A percentile compares a stretch with the other conserved stretches of the same genome.
Evolutionary conservation across 2,329 filamentous ascomycete genomes (phyloP).

Genomic region (Emericellopsis atlantica): DNA sequence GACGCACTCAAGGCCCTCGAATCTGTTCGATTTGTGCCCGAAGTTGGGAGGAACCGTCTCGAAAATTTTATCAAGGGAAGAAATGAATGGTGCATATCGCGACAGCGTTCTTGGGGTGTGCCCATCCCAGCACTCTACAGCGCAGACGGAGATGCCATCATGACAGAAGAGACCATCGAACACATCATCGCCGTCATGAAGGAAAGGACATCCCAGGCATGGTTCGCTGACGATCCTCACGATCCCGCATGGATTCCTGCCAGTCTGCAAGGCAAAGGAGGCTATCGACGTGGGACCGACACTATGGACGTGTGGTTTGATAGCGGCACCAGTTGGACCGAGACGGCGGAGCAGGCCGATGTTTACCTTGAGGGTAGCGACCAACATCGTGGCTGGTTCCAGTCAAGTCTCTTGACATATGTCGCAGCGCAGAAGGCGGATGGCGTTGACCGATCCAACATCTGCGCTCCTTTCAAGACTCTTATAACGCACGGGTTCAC

Average conservation of each 20-base stretch:
- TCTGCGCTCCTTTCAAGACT: slow-evolving; percentile 61
- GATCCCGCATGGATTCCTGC: slow-evolving; percentile 68
- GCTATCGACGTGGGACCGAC: slow-evolving; percentile 67
- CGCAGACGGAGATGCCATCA: slow-evolving; percentile 57
- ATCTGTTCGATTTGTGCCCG: slow-evolving; percentile 66
- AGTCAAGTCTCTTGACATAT: slow-evolving; percentile 84
- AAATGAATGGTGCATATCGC: slow-evolving; percentile 95
- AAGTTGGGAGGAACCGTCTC: slow-evolving; percentile 59
- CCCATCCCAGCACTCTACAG: slow-evolving; percentile 87
- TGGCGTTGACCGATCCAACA: slow-evolving; percentile 11
- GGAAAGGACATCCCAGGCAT: slow-evolving; percentile 73
- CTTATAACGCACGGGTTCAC: slow-evolving; percentile 96
- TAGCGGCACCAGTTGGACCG: slow-evolving; percentile 86
- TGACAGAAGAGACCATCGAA: slow-evolving; percentile 65
- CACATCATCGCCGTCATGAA: slow-evolving; percentile 76
- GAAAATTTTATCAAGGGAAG: slow-evolving; percentile 78
- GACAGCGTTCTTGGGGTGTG: slow-evolving; percentile 91
- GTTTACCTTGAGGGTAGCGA: slow-evolving; percentile 91
- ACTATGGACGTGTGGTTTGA: slow-evolving; percentile 99
- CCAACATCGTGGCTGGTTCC: slow-evolving; percentile 97
- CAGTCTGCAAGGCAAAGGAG: slow-evolving; percentile 35
- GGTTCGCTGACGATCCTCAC: slow-evolving; percentile 76
- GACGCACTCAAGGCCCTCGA: slow-evolving; percentile 58
- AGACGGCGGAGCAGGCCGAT: slow-evolving; percentile 50
- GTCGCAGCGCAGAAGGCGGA: slow-evolving; percentile 47